Evolutionary conservation across 129 eudicot genomes (phyloP).

Genomic region (Apium graveolens): DNA sequence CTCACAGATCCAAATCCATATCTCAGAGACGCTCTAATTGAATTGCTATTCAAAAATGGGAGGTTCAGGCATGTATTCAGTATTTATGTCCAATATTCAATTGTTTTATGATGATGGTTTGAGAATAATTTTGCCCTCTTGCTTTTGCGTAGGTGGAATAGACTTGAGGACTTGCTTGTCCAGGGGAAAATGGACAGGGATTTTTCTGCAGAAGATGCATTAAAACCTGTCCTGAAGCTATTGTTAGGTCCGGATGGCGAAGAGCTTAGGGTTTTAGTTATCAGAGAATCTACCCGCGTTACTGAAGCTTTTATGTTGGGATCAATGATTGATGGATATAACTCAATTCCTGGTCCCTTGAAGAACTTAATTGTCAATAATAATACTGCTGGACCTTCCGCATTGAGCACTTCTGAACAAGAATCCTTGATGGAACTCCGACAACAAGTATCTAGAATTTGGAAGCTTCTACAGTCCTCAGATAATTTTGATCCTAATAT

Average conservation of each 20-base stretch:
- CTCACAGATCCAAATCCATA: slow-evolving; percentile 95
- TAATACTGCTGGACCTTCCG: slow-evolving; percentile 36
- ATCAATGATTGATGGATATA: slow-evolving; percentile 55
- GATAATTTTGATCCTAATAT: slow-evolving; percentile 69
- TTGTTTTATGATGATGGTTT: neutral
- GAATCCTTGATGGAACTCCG: slow-evolving; percentile 77
- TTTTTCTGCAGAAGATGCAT: slow-evolving; percentile 84
- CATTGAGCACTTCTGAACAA: slow-evolving; percentile 40
- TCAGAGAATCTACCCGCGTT: slow-evolving; percentile 75
- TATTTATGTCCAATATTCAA: neutral
- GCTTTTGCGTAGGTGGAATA: slow-evolving; percentile 73
- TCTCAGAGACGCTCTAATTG: slow-evolving; percentile 92
- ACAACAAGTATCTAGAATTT: slow-evolving; percentile 75
- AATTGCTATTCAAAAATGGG: slow-evolving; percentile 91
- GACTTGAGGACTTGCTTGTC: slow-evolving; percentile 86
- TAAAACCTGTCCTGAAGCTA: slow-evolving; percentile 87
- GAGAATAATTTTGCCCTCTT: neutral
- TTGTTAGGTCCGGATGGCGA: slow-evolving; percentile 82
- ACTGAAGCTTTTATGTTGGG: slow-evolving; percentile 73
- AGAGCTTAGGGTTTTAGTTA: slow-evolving; percentile 64
- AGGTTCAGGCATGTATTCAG: slow-evolving; percentile 51
- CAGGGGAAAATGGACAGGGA: slow-evolving; percentile 80
- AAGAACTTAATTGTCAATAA: slow-evolving; percentile 40
- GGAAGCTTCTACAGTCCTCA: slow-evolving; percentile 70
- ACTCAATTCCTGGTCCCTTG: slow-evolving; percentile 51